phyloP scores from a whole-genome alignment of 75 land plant species.

The Pinus tabuliformis region DNA sequence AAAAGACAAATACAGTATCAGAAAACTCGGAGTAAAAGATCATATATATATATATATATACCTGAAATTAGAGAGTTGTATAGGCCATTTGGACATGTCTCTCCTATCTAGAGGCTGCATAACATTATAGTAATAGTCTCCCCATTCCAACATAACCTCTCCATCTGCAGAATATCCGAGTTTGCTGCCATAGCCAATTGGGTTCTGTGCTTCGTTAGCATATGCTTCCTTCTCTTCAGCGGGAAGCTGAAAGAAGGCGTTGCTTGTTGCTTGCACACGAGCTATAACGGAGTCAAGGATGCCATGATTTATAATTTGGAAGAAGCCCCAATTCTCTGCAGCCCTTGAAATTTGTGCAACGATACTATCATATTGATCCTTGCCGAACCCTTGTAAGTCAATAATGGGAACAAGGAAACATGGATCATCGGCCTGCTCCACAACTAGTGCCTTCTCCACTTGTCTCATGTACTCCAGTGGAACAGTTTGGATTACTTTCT shows the following conservation, averaged over 20 bases:
- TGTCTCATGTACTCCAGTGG: neutral
- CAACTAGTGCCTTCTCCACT: no score
- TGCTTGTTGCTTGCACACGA: neutral
- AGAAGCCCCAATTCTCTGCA: constrained; percentile 1
- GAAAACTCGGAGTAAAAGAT: no score
- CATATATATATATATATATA: neutral
- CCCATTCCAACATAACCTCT: neutral
- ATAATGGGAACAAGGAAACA: neutral
- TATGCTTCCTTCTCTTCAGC: neutral
- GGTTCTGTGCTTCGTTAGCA: no score
- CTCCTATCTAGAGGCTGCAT: neutral
- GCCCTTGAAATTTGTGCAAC: constrained; percentile 8
- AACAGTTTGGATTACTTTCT: constrained; percentile 2
- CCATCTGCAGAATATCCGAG: neutral
- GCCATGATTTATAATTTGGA: no score
- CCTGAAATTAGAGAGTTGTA: neutral
- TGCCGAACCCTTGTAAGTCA: neutral
- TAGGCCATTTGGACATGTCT: neutral
- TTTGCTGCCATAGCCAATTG: neutral
- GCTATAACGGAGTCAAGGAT: no score
- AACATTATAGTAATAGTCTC: neutral
- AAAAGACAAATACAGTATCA: no score
- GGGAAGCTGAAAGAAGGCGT: neutral
- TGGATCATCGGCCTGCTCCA: neutral
- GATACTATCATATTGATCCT: neutral